Base-by-base conservation (phyloP, 257 asterid genomes). In the Ajuga chamaepitys region DNA sequence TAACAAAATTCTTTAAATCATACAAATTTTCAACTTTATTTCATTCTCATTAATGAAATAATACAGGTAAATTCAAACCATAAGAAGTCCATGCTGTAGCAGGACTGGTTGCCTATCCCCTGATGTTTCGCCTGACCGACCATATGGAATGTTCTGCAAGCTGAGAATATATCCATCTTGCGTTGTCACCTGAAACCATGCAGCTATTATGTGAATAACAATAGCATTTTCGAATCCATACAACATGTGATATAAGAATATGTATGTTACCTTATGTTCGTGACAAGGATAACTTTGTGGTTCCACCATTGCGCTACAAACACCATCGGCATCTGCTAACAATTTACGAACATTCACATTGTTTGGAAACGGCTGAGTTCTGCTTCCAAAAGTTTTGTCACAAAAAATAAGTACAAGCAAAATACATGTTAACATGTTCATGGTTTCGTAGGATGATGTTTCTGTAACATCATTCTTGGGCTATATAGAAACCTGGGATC, bases 111-210 rank as follows among this genome's bases (percentile, higher is more conserved):
- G 78, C 61, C 66, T 77, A 1, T 51, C 59, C 16, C 55, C 73
- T 12, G 44, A 7, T 12, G 65, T 40, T 42, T 68, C 26, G n/a
- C 75, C 79, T 2, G 83, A 65, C 16, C 25, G 66, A 5, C 86
- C 83, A 1, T 17, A 17, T 1, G 86, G 86, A 55, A 81, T 81
- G 21, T 70, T 72, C 38, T 78, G 79, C 81, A 81, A 30, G 71
- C 81, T 75, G 5, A 78, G 80, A 17, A 81, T 78, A 25, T 72
- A 75, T 22, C 86, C 86, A 75, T 81, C 86, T 60, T 18, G 8
- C 5, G 83, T 81, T 28, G 70, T 72, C 66, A 70, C 82, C 80
- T 81, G 51, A 51, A 51, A 21, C n/a, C n/a, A n/a, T n/a, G 22
- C 57, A 48, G 9, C 2, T n/a, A 51, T 51, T 30, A 51, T 51